phyloP scores from a whole-genome alignment of 2,329 filamentous ascomycete genomes.

The Fusarium transvaalense region DNA sequence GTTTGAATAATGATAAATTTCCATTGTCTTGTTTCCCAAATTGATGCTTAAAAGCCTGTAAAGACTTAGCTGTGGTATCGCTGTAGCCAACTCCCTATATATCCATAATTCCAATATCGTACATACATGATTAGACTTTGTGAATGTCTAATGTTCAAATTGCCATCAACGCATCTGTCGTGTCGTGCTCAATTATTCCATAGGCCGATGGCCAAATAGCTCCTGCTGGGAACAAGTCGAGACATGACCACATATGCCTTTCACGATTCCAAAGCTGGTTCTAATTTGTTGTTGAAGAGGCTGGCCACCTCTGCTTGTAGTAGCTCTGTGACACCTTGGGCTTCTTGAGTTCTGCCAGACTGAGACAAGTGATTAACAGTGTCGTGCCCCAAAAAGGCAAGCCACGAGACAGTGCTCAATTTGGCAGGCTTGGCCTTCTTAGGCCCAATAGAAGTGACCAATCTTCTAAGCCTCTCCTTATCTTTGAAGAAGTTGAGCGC shows the following conservation, averaged over 20 bases:
- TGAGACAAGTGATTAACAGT: constrained; percentile 60
- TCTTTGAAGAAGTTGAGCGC: constrained; percentile 62
- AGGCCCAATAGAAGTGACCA: constrained; percentile 45
- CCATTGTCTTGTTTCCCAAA: constrained; percentile 11
- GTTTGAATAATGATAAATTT: constrained; percentile 10
- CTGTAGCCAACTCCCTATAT: constrained; percentile 18
- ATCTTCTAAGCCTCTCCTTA: constrained; percentile 48
- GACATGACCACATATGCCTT: background rate
- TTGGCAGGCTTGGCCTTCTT: constrained; percentile 48
- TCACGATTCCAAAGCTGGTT: constrained; percentile 35
- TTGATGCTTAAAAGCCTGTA: constrained; percentile 9
- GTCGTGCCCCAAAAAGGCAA: constrained; percentile 60
- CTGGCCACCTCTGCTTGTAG: constrained; percentile 54
- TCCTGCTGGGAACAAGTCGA: background rate
- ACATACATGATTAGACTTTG: constrained; percentile 15
- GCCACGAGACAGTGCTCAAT: constrained; percentile 53
- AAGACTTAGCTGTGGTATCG: constrained; percentile 31
- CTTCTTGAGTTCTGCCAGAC: constrained; percentile 57
- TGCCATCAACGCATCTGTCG: background rate
- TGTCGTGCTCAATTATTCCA: background rate
- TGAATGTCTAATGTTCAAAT: background rate
- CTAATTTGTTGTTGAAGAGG: constrained; percentile 45
- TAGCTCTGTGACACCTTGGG: constrained; percentile 56
- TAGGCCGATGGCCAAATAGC: background rate
- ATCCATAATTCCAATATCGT: constrained; percentile 25